Base-by-base conservation (phyloP, 2,329 filamentous ascomycete genomes). In the Colletotrichum coccodes region DNA sequence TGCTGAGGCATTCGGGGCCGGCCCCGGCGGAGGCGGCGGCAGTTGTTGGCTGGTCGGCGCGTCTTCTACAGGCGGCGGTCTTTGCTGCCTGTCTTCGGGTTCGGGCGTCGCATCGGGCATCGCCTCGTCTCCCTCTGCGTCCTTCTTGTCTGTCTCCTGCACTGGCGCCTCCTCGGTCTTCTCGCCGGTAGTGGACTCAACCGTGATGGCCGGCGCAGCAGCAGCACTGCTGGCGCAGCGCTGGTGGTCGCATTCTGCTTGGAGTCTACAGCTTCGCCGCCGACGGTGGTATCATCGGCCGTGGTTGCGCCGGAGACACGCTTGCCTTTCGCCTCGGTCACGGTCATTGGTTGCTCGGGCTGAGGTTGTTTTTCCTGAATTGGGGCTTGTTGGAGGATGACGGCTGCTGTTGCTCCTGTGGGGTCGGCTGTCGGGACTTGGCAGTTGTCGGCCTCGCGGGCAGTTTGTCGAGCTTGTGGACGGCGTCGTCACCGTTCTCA, bases 21-120 rank as follows among this genome's bases (percentile, higher is more conserved):
- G 82, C 9, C 79, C 83, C 6, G 83, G 81, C 3, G 85, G 84
- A 23, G 86, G 85, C 4, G 83, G 84, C 34, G 84, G 84, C 2
- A 85, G 80, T 58, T 72, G 52, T 58, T 73, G 53, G 73, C 73
- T 40, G 74, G 64, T 53, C 30, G 79, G 72, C 44, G 82, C 80
- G 32, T 83, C 79, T 63, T 79, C 77, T 32, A 82, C 79, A 36
- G 78, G 73, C 78, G 56, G 82, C 77, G 16, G 80, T 77, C 53
- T 88, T 73, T 49, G 74, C 72, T 56, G 75, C 64, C 62, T 64
- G 14, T 89, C 85, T 61, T 85, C 84, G 40, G 83, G 76, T 67
- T 85, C 82, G 47, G 86, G 84, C 34, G 87, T 86, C 47, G 84
- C 85, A 77, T 93, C 91, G 40, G 85, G 84, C 89, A 94, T 93